Percentiles rank a stretch among this genome's conserved stretches.
Conservation (phyloP, 2,329 filamentous ascomycete species). For the Stachybotrys chlorohalonatus region DNA sequence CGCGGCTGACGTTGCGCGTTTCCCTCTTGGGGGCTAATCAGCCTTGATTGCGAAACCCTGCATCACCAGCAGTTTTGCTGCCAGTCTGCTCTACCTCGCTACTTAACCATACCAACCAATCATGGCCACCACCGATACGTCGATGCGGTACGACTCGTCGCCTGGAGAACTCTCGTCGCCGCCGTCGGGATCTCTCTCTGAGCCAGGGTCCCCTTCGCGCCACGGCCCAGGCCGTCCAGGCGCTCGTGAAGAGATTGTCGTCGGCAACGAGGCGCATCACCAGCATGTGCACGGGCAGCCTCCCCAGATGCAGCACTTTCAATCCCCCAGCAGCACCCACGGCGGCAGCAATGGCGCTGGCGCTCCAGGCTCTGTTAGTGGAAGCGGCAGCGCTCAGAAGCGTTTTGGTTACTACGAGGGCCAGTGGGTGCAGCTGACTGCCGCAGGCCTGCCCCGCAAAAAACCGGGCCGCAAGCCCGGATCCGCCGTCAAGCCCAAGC, state of each 20-base stretch:
- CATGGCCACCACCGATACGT: constrained; percentile 21
- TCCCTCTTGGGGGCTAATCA: too few relatives aligned
- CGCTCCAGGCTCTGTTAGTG: neutral
- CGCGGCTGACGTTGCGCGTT: too few relatives aligned
- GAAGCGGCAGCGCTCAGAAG: constrained; percentile 13
- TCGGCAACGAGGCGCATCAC: constrained; percentile 28
- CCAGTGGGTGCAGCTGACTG: constrained; percentile 40
- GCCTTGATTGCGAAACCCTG: too few relatives aligned
- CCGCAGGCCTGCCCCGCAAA: constrained; percentile 49
- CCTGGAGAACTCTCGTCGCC: constrained; percentile 42
- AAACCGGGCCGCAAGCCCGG: constrained; percentile 59
- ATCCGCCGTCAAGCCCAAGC: constrained; percentile 37
- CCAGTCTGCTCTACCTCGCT: neutral
- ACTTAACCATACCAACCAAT: neutral
- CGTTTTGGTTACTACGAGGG: constrained; percentile 26
- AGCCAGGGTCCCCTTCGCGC: constrained; percentile 36
- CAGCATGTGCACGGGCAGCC: constrained; percentile 7
- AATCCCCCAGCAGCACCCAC: constrained; percentile 13
- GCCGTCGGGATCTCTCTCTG: constrained; percentile 40
- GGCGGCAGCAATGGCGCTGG: constrained; percentile 3
- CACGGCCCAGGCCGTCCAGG: constrained; percentile 15
- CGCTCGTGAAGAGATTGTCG: constrained; percentile 42
- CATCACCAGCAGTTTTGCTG: neutral
- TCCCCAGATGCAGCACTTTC: constrained; percentile 7
- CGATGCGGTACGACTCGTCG: constrained; percentile 36